Evolutionary conservation across 345 rosid genomes (phyloP), one percentile per base, ranked within the genome.

Genomic region (Melastoma malabathricum): DNA sequence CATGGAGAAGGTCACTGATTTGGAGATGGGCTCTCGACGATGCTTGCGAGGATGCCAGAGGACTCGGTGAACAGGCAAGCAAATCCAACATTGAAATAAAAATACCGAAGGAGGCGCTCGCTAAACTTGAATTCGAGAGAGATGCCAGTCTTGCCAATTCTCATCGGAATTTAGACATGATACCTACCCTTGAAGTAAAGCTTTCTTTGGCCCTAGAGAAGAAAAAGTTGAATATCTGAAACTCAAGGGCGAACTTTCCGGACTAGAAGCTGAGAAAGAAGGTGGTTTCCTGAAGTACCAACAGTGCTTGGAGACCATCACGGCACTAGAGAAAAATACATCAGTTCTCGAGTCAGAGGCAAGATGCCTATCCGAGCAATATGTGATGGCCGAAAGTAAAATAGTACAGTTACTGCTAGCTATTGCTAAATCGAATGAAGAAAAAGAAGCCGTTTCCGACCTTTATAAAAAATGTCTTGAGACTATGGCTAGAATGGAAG

Each of bases 81-180:
- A 82, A 72, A 74, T 86, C 84, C 29, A 94, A 84, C 66, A 75
- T 73, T 43, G 95, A 92, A 69, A 75, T 74, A 46, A 74, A 71
- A 67, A 63, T 75, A 64, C 70, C 87, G 66, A 74, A 82, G 64
- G 90, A 82, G 66, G 55, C 82, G 48, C 81, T 84, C 16, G 58
- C 66, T 19, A 75, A 76, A 57, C 61, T 81, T 57, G 83, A 84
- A 70, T 66, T 75, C n/a, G 94, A 84, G 74, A 79, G 75, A 48
- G 95, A 93, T 67, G 79, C 73, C 23, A 69, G 65, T 43, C 75
- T 79, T 76, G 75, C 74, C 69, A 81, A 65, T 52, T 81, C 72
- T 64, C 79, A 83, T 64, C 77, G 72, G 57, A 75, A 83, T 52
- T 48, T 79, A 75, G 75, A 83, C 55, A 79, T 69, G 68, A 76